These are phyloP conservation scores for Pseudognaphalium luteoalbum DNA, from an alignment of 129 eudicot species.

Conservation along the genomic window DNA sequence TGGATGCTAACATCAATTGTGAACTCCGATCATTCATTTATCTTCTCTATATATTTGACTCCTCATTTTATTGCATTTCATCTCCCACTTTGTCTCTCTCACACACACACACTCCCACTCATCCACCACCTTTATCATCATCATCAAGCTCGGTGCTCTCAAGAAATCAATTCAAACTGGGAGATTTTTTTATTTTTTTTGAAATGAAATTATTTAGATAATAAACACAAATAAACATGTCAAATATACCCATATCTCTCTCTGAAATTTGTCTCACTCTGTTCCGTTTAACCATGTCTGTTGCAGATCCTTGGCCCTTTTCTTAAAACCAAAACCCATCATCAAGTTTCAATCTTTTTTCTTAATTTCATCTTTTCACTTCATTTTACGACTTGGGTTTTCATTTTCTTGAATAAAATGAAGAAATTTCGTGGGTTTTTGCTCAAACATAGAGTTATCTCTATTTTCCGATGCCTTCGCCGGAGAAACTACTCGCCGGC, in stretches of 20 bases:
- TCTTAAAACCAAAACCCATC: constrained; percentile 29
- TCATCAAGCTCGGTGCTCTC: constrained; percentile 15
- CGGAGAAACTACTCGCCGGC: constrained; percentile 32
- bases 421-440: constrained; percentile 55
- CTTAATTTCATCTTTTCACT: constrained; percentile 8
- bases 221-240: constrained; percentile 32
- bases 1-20: background rate
- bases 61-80: background rate
- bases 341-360: background rate
- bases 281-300: constrained; percentile 60
- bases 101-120: background rate
- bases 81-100: background rate
- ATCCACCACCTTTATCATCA: background rate
- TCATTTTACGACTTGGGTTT: background rate
- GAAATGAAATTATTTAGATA: background rate
- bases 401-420: constrained; percentile 25
- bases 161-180: background rate
- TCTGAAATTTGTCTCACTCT: constrained; percentile 64
- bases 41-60: constrained; percentile 3
- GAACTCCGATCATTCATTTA: background rate
- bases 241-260: constrained; percentile 64
- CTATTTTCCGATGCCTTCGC: constrained; percentile 44
- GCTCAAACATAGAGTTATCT: constrained; percentile 51
- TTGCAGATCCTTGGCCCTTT: constrained; percentile 85
- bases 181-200: too few relatives aligned